phyloP scores from a whole-genome alignment of 257 asterid species.

The Buddleja alternifolia region DNA sequence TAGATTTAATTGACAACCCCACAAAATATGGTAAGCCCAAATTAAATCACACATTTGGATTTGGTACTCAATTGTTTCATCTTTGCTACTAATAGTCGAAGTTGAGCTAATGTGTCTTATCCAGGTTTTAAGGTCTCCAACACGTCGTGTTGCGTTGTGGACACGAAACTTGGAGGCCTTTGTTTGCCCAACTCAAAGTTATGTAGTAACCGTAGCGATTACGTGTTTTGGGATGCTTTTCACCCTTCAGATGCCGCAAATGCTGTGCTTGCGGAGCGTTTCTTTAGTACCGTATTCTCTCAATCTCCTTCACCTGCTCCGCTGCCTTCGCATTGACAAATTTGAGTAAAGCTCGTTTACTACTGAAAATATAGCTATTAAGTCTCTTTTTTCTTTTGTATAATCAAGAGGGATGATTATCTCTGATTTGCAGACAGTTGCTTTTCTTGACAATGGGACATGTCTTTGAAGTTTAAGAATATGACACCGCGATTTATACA shows the following conservation, averaged over 20 bases:
- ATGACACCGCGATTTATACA: too few relatives aligned
- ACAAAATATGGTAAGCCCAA: slow-evolving; percentile 51
- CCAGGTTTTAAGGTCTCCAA: slow-evolving; percentile 78
- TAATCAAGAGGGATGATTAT: neutral
- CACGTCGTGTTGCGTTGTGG: slow-evolving; percentile 80
- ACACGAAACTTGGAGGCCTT: slow-evolving; percentile 66
- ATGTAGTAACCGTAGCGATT: slow-evolving; percentile 55
- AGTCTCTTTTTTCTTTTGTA: neutral
- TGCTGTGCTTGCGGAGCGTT: slow-evolving; percentile 57
- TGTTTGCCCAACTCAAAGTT: slow-evolving; percentile 69
- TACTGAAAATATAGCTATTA: neutral
- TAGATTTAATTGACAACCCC: slow-evolving; percentile 69
- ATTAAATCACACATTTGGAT: neutral
- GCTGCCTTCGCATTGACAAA: slow-evolving; percentile 32
- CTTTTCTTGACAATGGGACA: neutral
- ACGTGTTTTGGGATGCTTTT: slow-evolving; percentile 85
- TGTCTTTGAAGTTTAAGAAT: neutral
- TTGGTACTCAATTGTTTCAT: neutral
- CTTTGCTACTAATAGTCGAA: neutral
- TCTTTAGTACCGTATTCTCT: slow-evolving; percentile 42
- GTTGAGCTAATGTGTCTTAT: neutral
- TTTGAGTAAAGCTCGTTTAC: neutral
- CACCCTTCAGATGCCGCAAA: slow-evolving; percentile 93
- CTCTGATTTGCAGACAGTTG: neutral
- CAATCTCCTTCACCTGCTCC: slow-evolving; percentile 52